Evolutionary conservation across 768 basidiomycete genomes (phyloP).

Genomic region (Candolleomyces aberdarensis): DNA sequence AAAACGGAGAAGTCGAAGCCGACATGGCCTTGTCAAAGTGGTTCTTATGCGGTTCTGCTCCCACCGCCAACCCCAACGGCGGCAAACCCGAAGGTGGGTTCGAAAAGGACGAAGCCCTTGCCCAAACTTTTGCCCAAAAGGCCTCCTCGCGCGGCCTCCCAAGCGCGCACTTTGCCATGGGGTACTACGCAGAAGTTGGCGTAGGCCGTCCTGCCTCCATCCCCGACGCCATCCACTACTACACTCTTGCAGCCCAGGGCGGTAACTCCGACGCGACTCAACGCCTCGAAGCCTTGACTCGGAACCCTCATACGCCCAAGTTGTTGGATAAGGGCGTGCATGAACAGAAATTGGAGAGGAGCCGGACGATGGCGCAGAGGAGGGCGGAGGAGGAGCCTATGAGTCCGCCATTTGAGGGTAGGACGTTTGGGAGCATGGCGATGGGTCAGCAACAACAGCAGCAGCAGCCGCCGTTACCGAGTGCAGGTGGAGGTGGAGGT

Average conservation of each 20-base stretch:
- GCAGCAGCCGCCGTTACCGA: constrained; percentile 1
- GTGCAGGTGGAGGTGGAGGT: neutral
- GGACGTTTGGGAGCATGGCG: constrained; percentile 19
- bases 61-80: constrained; percentile 16
- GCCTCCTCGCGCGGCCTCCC: constrained; percentile 71
- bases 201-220: constrained; percentile 71
- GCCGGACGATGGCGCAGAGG: constrained; percentile 69
- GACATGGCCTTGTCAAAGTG: constrained; percentile 98
- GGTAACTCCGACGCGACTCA: constrained; percentile 77
- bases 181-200: constrained; percentile 92
- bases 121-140: constrained; percentile 88
- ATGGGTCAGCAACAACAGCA: constrained; percentile 8
- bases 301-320: constrained; percentile 40
- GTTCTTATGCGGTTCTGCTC: constrained; percentile 65
- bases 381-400: constrained; percentile 30
- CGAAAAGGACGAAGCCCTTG: constrained; percentile 84
- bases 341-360: constrained; percentile 77
- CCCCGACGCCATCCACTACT: constrained; percentile 73
- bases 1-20: constrained; percentile 87
- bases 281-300: constrained; percentile 30
- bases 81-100: constrained; percentile 42
- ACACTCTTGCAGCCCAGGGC: constrained; percentile 69
- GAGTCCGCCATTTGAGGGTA: constrained; percentile 24
- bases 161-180: constrained; percentile 92
- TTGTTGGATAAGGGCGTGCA: constrained; percentile 76